phyloP scores from a whole-genome alignment of 2,329 filamentous ascomycete genomes.

The Nigrospora sphaerica region DNA sequence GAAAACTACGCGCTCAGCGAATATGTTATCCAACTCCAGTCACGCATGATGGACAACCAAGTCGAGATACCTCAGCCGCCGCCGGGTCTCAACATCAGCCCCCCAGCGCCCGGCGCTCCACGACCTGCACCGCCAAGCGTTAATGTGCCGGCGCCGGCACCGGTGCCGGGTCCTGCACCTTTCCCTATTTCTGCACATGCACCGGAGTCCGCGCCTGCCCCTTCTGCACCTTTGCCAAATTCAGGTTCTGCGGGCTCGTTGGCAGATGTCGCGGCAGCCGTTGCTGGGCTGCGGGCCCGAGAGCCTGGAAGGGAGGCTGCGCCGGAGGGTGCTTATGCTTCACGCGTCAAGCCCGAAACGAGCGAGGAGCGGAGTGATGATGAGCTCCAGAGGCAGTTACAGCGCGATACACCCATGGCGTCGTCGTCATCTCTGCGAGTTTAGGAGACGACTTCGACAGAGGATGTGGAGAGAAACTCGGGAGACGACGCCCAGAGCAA shows the following conservation, averaged over 20 bases:
- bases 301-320: constrained; percentile 11
- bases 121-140: constrained; percentile 1
- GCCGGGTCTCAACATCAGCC: constrained; percentile 65
- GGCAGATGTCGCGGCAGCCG: constrained; percentile 25
- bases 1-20: constrained; percentile 90
- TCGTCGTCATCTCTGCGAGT: constrained; percentile 21
- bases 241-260: constrained; percentile 20
- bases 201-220: neutral
- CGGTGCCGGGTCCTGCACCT: constrained; percentile 22
- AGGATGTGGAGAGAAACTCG: too few species aligned
- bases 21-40: constrained; percentile 87
- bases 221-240: neutral
- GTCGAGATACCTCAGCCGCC: constrained; percentile 82
- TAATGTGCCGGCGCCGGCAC: neutral
- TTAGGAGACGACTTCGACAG: constrained; percentile 11
- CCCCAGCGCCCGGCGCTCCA: constrained; percentile 21
- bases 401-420: constrained; percentile 27
- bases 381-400: constrained; percentile 48
- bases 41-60: constrained; percentile 73
- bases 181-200: constrained; percentile 14
- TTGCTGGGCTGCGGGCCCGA: constrained; percentile 19
- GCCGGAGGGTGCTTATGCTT: neutral
- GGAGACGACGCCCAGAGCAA: too few species aligned
- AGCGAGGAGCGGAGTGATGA: constrained; percentile 39
- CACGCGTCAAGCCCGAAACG: constrained; percentile 26